A percentile compares a stretch with the other conserved stretches of the same genome.
phyloP scores from a whole-genome alignment of 345 rosid genomes.

The Eutrema heterophyllum region DNA sequence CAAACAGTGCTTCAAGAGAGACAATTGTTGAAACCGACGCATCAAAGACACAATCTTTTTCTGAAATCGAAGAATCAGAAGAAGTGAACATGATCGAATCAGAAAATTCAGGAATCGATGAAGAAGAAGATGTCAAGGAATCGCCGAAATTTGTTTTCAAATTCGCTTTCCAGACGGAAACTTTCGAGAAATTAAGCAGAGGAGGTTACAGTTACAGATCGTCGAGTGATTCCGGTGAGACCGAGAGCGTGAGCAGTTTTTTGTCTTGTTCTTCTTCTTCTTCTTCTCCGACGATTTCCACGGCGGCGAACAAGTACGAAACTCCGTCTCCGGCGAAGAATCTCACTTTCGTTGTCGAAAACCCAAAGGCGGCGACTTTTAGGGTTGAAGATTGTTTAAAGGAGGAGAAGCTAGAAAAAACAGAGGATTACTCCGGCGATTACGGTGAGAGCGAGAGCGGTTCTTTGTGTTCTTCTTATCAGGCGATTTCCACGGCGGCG shows the following conservation, averaged over 20 bases:
- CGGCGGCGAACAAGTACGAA: slow-evolving; percentile 37
- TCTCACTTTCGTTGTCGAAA: slow-evolving; percentile 37
- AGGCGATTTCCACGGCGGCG: slow-evolving; percentile 19
- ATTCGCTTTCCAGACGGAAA: slow-evolving; percentile 66
- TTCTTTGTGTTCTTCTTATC: background rate
- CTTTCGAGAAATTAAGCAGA: slow-evolving; percentile 39
- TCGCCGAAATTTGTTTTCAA: slow-evolving; percentile 50
- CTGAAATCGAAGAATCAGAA: background rate
- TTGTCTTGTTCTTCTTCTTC: background rate
- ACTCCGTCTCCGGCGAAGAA: slow-evolving; percentile 29
- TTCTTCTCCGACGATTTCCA: slow-evolving; percentile 21
- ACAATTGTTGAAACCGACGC: slow-evolving; percentile 23
- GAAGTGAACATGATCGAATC: slow-evolving; percentile 8
- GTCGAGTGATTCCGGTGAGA: background rate
- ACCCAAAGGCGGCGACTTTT: slow-evolving; percentile 42
- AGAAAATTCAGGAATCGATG: background rate
- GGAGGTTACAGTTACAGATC: slow-evolving; percentile 22
- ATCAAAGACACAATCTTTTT: slow-evolving; percentile 7
- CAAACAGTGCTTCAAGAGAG: slow-evolving; percentile 26
- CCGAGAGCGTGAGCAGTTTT: background rate
- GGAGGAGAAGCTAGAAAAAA: background rate
- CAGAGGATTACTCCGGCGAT: background rate
- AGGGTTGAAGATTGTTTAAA: slow-evolving; percentile 32
- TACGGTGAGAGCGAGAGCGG: no score
- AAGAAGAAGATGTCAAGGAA: slow-evolving; percentile 26